Evolutionary conservation across 2,329 filamentous ascomycete genomes (phyloP).

Genomic region (Verticillium nubilum): DNA sequence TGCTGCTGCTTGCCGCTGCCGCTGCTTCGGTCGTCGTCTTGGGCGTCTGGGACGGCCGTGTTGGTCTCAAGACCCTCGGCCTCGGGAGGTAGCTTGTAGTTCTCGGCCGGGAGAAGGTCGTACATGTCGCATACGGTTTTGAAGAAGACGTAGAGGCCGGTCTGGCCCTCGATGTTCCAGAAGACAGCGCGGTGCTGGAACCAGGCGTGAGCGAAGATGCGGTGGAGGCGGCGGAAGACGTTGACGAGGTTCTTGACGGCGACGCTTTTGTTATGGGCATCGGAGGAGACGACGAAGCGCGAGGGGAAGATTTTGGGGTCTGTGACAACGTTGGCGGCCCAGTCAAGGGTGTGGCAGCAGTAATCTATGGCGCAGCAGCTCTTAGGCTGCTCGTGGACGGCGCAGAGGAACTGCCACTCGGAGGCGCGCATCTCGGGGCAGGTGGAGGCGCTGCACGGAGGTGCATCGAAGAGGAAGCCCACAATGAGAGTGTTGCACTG

Average conservation of each 20-base stretch:
- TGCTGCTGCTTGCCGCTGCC: neutral
- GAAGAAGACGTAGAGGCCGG: constrained; percentile 94
- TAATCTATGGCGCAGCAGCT: constrained; percentile 98
- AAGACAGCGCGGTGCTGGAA: constrained; percentile 95
- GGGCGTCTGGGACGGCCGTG: constrained; percentile 11
- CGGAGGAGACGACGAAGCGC: constrained; percentile 56
- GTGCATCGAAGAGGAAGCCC: constrained; percentile 85
- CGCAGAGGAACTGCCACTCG: constrained; percentile 98
- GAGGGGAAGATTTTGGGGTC: constrained; percentile 95
- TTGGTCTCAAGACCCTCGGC: constrained; percentile 73
- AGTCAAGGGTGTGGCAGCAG: constrained; percentile 97
- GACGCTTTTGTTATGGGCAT: constrained; percentile 53
- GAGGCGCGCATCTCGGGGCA: constrained; percentile 98
- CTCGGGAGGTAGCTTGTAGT: constrained; percentile 91
- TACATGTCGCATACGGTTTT: constrained; percentile 95
- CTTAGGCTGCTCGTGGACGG: constrained; percentile 94
- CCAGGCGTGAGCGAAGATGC: constrained; percentile 98
- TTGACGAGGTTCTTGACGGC: constrained; percentile 85
- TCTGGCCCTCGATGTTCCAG: constrained; percentile 85
- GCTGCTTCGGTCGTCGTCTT: neutral
- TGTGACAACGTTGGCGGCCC: constrained; percentile 91
- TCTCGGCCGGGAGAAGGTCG: constrained; percentile 82
- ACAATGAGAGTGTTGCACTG: constrained; percentile 92
- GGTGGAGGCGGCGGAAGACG: constrained; percentile 88
- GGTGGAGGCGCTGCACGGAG: constrained; percentile 80